Evolutionary conservation across 805 yeast genomes (phyloP).

Genomic region (Debaryomyces tyrocola): DNA sequence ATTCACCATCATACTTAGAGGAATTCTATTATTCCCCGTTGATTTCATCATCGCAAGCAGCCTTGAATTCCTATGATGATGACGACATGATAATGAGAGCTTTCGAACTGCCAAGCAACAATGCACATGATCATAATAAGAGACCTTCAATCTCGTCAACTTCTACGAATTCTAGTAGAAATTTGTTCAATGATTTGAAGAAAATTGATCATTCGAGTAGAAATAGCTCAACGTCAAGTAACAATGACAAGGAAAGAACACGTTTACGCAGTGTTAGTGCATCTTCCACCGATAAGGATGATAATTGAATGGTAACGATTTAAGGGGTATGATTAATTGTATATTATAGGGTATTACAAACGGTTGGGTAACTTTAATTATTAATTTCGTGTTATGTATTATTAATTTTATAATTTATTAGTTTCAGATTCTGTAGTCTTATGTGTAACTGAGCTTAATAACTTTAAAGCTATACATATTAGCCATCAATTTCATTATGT

Average conservation of each 20-base stretch:
- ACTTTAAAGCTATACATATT: no score
- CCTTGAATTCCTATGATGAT: slow-evolving; percentile 41
- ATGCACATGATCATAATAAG: slow-evolving; percentile 1
- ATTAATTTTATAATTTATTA: not conserved
- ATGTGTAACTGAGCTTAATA: no score
- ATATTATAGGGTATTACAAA: not conserved
- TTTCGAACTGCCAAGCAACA: slow-evolving; percentile 24
- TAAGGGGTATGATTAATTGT: not conserved
- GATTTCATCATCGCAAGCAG: slow-evolving; percentile 17
- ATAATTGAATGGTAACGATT: not conserved
- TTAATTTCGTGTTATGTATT: not conserved
- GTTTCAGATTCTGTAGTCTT: no score
- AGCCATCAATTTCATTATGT: not conserved
- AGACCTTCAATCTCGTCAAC: slow-evolving; percentile 5
- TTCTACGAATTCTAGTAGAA: slow-evolving; percentile 15
- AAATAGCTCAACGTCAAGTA: not conserved
- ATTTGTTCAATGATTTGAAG: slow-evolving; percentile 19
- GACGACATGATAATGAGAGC: slow-evolving; percentile 46
- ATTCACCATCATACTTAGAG: slow-evolving; percentile 65
- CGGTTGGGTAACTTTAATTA: not conserved
- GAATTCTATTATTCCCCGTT: slow-evolving; percentile 59
- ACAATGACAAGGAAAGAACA: not conserved
- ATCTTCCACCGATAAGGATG: not conserved
- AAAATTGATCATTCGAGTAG: slow-evolving; percentile 11
- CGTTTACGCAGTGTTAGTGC: not conserved